phyloP scores from a whole-genome alignment of 192 early-diverging fungal genomes.

The Linnemannia exigua region DNA sequence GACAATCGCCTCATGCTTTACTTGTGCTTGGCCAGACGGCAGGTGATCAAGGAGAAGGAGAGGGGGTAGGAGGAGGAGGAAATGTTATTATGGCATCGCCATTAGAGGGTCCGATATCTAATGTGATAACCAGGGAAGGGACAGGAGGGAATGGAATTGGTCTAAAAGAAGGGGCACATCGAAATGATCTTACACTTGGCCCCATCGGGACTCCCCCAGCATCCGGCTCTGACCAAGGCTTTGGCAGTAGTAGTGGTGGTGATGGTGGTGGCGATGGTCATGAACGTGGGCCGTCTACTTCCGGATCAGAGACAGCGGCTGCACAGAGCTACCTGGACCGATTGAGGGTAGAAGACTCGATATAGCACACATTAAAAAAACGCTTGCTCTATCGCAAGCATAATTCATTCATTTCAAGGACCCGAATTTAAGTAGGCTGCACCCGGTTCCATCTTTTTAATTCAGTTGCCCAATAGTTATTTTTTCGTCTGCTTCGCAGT shows the following conservation, averaged over 20 bases:
- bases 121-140: background rate
- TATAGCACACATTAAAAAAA: background rate
- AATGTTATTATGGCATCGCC: background rate
- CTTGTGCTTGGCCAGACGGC: background rate
- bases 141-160: background rate
- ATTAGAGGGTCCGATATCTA: background rate
- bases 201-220: background rate
- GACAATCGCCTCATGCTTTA: constrained; percentile 37
- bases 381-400: background rate
- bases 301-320: background rate
- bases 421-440: too few species aligned
- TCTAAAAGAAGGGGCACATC: background rate
- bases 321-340: background rate
- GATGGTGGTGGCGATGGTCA: background rate
- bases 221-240: background rate
- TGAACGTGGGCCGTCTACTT: background rate
- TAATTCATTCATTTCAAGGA: background rate
- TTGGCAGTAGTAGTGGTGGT: too few species aligned
- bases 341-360: background rate
- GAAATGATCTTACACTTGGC: background rate
- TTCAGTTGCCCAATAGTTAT: too few species aligned
- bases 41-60: background rate
- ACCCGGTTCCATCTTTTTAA: too few species aligned
- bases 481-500: too few species aligned
- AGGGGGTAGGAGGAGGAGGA: too few species aligned